Base-by-base conservation (phyloP, 129 eudicot genomes). In the Pulicaria dysenterica region DNA sequence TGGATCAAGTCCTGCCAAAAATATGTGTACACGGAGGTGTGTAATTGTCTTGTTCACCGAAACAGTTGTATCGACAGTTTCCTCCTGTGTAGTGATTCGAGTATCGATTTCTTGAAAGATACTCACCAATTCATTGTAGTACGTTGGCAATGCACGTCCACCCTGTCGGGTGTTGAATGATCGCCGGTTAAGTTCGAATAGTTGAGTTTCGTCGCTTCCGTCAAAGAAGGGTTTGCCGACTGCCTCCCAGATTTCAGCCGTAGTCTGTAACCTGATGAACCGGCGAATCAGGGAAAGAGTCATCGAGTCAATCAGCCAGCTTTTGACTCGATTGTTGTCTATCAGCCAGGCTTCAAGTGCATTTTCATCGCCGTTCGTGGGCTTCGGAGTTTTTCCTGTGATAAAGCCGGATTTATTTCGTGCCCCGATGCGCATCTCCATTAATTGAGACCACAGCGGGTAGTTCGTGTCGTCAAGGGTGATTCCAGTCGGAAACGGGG, bases 161-260 rank as follows among this genome's bases (percentile, higher is more conserved):
- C 40, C 57, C 40, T 67, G 59, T 47, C 8, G 51, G 41, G 58
- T 14, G 17, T 47, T 42, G 44, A 67, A 67, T 47, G 73, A 43
- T 42, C n/a, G 38, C 41, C 40, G 58, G 15, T 67, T 67, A 43
- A 67, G 73, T 44, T 43, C 43, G 41, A 67, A 67, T 34, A 67
- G 16, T 67, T 43, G 73, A 7, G 59, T 67, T 16, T 67, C 44
- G 16, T 46, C 60, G 8, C 16, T 44, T 16, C 73, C 59, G 58
- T 67, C 73, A 31, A 16, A 68, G 73, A 68, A 68, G 9, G 73
- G 37, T 68, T 67, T 67, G 11, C 9, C 44, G 56, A 68, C 44
- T 9, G 60, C 73, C 17, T 48, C 58, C 73, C 59, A 49, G 43
- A 68, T 68, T 12, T 68, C 73, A 59, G 65, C 45, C 9, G 61